phyloP scores from a whole-genome alignment of 106 monocot genomes.

The Phalaenopsis equestris region DNA sequence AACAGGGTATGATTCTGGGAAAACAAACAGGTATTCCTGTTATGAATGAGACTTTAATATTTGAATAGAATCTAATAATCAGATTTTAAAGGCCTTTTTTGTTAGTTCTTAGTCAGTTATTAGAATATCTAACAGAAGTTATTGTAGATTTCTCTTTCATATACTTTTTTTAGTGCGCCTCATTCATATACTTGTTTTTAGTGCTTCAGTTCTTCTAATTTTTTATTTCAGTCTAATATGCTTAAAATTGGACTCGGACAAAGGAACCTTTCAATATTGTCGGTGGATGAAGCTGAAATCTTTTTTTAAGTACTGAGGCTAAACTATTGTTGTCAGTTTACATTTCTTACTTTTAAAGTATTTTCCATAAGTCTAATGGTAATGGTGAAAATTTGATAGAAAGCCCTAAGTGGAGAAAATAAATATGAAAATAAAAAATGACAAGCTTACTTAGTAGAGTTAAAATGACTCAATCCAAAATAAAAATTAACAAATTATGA shows the following conservation, averaged over 20 bases:
- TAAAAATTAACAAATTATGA: too few species aligned
- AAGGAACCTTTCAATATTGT: neutral
- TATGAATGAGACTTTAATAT: neutral
- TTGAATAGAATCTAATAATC: conserved; percentile 2
- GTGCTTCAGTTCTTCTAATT: neutral
- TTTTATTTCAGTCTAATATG: neutral
- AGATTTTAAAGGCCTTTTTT: neutral
- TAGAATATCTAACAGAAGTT: neutral
- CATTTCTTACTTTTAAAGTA: neutral
- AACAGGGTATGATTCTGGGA: conserved; percentile 65
- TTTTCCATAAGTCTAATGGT: too few species aligned
- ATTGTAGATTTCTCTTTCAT: neutral
- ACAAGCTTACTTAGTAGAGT: too few species aligned
- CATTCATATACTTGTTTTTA: neutral
- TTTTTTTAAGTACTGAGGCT: neutral
- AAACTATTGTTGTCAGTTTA: neutral
- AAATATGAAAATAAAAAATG: too few species aligned
- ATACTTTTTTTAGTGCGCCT: too few species aligned
- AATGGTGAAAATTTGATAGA: too few species aligned
- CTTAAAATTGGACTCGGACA: neutral
- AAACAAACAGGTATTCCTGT: conserved; percentile 72
- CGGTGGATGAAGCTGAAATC: neutral
- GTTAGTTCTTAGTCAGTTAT: neutral
- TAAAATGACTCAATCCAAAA: too few species aligned
- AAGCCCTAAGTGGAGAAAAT: too few species aligned